These are phyloP conservation scores for Kuraishia capsulata DNA, from an alignment of 805 yeast genomes.

Conservation along the genomic window DNA sequence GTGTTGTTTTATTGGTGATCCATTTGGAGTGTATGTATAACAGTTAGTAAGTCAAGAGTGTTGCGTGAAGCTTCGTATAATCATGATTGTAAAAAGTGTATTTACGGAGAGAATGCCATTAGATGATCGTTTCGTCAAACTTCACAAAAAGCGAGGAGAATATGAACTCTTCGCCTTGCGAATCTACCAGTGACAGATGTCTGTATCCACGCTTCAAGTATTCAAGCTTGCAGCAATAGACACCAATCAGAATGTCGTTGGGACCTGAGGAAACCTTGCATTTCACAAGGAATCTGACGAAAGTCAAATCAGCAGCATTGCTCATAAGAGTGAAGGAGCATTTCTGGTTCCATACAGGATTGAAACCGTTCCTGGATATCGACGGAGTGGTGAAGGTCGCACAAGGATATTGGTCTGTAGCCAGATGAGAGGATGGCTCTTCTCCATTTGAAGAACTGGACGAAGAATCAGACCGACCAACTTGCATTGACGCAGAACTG, in stretches of 20 bases:
- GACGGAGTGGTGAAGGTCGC: slow-evolving; percentile 19
- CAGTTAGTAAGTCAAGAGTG: no score
- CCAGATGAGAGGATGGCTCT: background rate
- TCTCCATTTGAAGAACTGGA: background rate
- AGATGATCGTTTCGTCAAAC: slow-evolving; percentile 7
- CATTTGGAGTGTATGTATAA: background rate
- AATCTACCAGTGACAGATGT: slow-evolving; percentile 68
- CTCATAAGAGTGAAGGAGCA: slow-evolving; percentile 31
- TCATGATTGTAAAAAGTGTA: no score
- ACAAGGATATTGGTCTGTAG: background rate
- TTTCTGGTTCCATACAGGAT: slow-evolving; percentile 70
- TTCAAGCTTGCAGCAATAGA: slow-evolving; percentile 49
- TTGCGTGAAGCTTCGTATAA: no score
- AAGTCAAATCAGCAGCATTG: slow-evolving; percentile 37
- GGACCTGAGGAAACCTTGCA: slow-evolving; percentile 6
- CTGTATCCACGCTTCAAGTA: slow-evolving; percentile 72
- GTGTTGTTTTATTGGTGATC: no score
- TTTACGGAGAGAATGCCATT: no score
- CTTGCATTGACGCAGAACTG: background rate
- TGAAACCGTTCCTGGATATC: slow-evolving; percentile 69
- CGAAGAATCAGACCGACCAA: background rate
- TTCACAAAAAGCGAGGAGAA: slow-evolving; percentile 42
- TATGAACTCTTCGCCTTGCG: slow-evolving; percentile 66
- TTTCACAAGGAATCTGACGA: slow-evolving; percentile 44
- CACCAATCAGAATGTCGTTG: slow-evolving; percentile 36